A percentile compares a stretch with the other conserved stretches of the same genome.
Evolutionary conservation across 2,329 filamentous ascomycete genomes (phyloP).

Genomic region (Nemania sp.): DNA sequence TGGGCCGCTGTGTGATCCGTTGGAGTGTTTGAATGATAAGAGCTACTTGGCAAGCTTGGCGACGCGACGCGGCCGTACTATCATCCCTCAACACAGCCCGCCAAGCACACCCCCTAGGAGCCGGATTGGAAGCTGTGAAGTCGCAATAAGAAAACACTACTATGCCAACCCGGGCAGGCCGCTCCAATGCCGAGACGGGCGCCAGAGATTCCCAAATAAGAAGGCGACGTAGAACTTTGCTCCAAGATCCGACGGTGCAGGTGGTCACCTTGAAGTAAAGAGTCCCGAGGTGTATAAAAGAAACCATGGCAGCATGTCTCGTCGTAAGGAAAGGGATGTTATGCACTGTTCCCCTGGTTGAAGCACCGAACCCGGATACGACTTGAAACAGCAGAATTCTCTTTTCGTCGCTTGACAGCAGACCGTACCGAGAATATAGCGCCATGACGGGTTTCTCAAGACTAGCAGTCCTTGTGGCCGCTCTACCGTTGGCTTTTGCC

Average conservation of each 20-base stretch:
- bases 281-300: slow-evolving; percentile 12
- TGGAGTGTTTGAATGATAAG: slow-evolving; percentile 20
- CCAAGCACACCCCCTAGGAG: slow-evolving; percentile 10
- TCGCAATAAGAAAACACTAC: slow-evolving; percentile 5
- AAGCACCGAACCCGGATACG: too few relatives aligned
- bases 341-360: not conserved
- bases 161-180: slow-evolving; percentile 27
- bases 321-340: not conserved
- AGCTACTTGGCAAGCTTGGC: slow-evolving; percentile 23
- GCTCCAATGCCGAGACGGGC: slow-evolving; percentile 12
- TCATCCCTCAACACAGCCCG: not conserved
- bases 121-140: slow-evolving; percentile 16
- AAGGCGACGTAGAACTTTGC: slow-evolving; percentile 14
- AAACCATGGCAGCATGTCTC: not conserved
- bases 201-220: slow-evolving; percentile 17
- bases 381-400: too few relatives aligned
- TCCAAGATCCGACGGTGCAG: not conserved
- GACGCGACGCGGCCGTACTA: not conserved
- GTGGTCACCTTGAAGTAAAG: not conserved
- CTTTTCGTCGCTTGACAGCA: not conserved
- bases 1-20: not conserved
- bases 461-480: slow-evolving; percentile 17
- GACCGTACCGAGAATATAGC: too few relatives aligned
- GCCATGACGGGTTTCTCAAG: slow-evolving; percentile 25
- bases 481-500: slow-evolving; percentile 23